Evolutionary conservation across 257 asterid genomes (phyloP), one percentile per base, ranked within the genome.

Genomic region (Solanum tarijense): DNA sequence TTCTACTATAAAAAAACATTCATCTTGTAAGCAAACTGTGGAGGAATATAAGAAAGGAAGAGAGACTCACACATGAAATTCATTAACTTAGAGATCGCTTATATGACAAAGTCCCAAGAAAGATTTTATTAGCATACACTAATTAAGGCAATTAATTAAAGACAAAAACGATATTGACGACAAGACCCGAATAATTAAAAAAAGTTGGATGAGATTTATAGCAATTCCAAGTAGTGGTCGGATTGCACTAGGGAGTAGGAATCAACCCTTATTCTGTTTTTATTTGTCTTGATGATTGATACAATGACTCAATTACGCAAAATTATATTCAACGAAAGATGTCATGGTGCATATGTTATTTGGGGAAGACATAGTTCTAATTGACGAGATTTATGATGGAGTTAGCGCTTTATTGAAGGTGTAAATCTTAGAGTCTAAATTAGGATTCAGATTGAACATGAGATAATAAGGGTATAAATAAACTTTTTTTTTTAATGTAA

Each of bases 211-310:
- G 69, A 60, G 27, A 60, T 13, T 62, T 8, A 5, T 2, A 62
- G 31, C 7, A 62, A 62, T 62, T 62, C 13, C 12, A 11, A 62
- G 29, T 62, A 62, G 29, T 62, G 31, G 7, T 62, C 5, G 14
- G 7, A 0, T 62, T 62, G 31, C 14, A 62, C 31, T 0, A n/a
- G 3, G 31, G 31, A 58, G 1, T 23, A 58, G n/a, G n/a, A 9
- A 62, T n/a, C 20, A 66, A 66, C 1, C 9, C 14, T 66, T 66
- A 3, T 0, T 12, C 5, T 3, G 0, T 66, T 25, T 27, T 2
- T 66, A 66, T 66, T n/a, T 62, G 1, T 5, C 6, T 62, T 62
- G 32, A 4, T 65, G 71, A 65, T 65, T 1, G 1, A 65, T 65
- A 7, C n/a, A 25, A 23, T 65, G 9, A 38, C 34, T 32, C 34